Evolutionary conservation across 2,329 filamentous ascomycete species (phyloP).

Genomic region (Cladosporium cucumerinum): DNA sequence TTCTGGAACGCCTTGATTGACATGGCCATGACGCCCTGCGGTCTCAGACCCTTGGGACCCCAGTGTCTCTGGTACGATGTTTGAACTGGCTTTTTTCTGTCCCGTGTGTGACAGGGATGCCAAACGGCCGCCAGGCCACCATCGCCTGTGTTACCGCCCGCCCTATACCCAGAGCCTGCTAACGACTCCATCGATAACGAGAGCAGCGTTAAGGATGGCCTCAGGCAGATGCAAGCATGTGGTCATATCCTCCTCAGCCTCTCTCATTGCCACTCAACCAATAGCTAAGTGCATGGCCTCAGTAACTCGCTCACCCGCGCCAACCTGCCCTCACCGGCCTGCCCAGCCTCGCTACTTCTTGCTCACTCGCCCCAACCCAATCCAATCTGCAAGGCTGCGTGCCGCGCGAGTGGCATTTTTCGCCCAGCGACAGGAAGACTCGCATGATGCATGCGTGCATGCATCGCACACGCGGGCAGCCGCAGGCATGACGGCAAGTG

Average conservation of each 20-base stretch:
- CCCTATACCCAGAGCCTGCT: background rate
- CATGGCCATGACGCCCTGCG: background rate
- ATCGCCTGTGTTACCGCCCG: background rate
- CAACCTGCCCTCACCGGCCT: slow-evolving; percentile 6
- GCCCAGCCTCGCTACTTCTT: slow-evolving; percentile 16
- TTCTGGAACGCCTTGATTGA: slow-evolving; percentile 14
- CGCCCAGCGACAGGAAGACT: slow-evolving; percentile 11
- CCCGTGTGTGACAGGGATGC: slow-evolving; percentile 4
- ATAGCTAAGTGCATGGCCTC: background rate
- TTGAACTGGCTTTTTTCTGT: background rate
- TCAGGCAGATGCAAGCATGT: background rate
- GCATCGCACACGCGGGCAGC: slow-evolving; percentile 11
- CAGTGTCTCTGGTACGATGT: slow-evolving; percentile 6
- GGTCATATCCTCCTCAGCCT: slow-evolving; percentile 3
- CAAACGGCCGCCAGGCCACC: slow-evolving; percentile 4
- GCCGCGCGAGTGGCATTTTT: background rate
- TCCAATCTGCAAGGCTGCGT: slow-evolving; percentile 10
- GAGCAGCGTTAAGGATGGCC: background rate
- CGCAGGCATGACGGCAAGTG: slow-evolving; percentile 10
- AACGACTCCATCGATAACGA: slow-evolving; percentile 3
- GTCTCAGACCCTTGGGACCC: slow-evolving; percentile 9
- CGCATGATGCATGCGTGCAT: slow-evolving; percentile 5
- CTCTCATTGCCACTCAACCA: background rate
- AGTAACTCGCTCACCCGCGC: background rate
- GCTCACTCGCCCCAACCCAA: background rate